Evolutionary conservation across 1,139 yeast species (phyloP).

Genomic region (Taphrina wiesneri): DNA sequence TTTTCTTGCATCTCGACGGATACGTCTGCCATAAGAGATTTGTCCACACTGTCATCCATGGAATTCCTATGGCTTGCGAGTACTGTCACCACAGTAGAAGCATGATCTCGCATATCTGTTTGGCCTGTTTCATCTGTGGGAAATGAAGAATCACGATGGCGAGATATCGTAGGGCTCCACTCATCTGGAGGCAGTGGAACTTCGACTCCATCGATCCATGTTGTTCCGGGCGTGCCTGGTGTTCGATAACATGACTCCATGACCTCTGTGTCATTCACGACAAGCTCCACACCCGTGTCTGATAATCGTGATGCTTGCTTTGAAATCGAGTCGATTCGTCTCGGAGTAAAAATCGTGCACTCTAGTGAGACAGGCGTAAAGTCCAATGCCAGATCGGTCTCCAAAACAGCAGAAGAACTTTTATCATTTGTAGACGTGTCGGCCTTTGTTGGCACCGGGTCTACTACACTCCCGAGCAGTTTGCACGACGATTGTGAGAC

Average conservation of each 20-base stretch:
- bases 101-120: neutral
- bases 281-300: neutral
- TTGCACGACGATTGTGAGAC: no score
- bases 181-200: constrained; percentile 10
- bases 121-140: neutral
- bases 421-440: neutral
- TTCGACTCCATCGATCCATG: constrained; percentile 21
- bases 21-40: neutral
- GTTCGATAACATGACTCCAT: no score
- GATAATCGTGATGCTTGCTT: neutral
- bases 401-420: neutral
- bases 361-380: neutral
- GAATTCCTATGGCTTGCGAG: neutral
- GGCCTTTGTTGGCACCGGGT: no score
- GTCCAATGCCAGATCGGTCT: neutral
- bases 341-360: neutral
- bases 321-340: neutral
- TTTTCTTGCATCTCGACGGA: neutral
- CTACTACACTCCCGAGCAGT: no score
- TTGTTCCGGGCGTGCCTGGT: constrained; percentile 11
- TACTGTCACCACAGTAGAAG: neutral
- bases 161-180: neutral
- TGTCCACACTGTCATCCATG: no score
- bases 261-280: neutral
- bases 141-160: neutral